Evolutionary conservation across 83 land plant genomes (phyloP), one percentile per base, ranked within the genome.

Genomic region (Isoetes engelmannii): DNA sequence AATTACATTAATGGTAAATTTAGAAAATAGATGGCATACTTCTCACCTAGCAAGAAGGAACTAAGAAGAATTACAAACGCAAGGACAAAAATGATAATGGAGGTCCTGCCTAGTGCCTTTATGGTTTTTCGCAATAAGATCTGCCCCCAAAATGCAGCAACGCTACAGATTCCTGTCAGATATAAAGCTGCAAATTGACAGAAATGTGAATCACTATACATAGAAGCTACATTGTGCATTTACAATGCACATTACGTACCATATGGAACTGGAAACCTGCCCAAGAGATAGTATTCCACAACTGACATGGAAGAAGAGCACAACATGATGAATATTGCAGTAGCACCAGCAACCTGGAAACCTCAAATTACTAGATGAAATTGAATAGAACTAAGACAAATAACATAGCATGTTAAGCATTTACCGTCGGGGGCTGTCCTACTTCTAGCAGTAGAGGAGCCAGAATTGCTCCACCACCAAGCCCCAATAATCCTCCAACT

Each of bases 91-190:
- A 89, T 79, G 47, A 89, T 89, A 49, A 89, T 21, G 17, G 92
- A 89, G 15, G 85, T 85, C 62, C 89, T 82, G 50, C 68, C 79
- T 1, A 86, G 73, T 37, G 77, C 6, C 19, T 77, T 72, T 6
- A 89, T 77, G 1, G 82, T 50, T 50, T 80, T 89, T 53, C 89
- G 75, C 0, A 89, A 66, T 18, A 82, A 69, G 50, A 12, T 82
- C 53, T 89, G 92, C 5, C 92, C 92, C 84, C 87, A 86, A 59
- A 89, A 86, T 19, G 88, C 92, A 48, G 87, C 92, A 46, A 89
- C 8, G 8, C 82, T 54, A 1, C 87, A 83, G 6, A 89, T 74
- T 15, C 74, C 15, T 9, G 71, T 82, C 18, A 89, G 82, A 59
- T 89, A 89, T 17, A 89, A 54, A 51, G 92, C 92, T 89, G 90